Evolutionary conservation across 2,329 filamentous ascomycete species (phyloP), one percentile per base, ranked within the genome.

Genomic region (Botrytis sinoallii): DNA sequence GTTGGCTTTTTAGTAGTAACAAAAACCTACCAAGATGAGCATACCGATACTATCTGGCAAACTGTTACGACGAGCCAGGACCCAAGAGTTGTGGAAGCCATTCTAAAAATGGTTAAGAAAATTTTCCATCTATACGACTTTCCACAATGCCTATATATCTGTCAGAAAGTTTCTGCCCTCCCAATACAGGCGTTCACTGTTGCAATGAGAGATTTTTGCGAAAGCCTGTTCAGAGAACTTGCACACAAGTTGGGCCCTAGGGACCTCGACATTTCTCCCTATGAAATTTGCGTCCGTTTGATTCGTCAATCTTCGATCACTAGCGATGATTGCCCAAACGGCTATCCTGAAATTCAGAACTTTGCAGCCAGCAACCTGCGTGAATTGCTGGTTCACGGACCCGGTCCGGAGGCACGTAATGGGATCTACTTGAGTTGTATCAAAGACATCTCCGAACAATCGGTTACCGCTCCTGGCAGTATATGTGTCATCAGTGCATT

Each of bases 1-100:
- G 86, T 98, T 66, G 93, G 93, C 0, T 98, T 98, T 79, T 85
- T 98, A 70, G 88, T 94, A 35, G 92, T 96, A 22, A 96, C 93
- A 0, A 86, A 87, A 71, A 91, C 89, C 22, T 97, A 95, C 82
- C 89, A 88, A 0, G 82, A 89, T 48, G 83, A 87, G 32, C 92
- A 97, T 79, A 93, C 93, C 1, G 92, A 97, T 79, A 87, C 89
- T 25, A 88, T 98, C 75, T 98, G 95, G 95, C 89, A 91, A 74
- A 93, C 93, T 0, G 90, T 97, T 69, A 91, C 89, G 9, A 90
- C 91, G 38, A 94, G 92, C 74, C 93, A 95, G 79, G 94, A 98
- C 81, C 91, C 93, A 6, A 89, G 94, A 73, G 91, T 95, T n/a
- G 90, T 93, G 12, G 91, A 94, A 68, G 94, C 95, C 42, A 88